A percentile compares a stretch with the other conserved stretches of the same genome.
These are phyloP conservation scores for Akanthomyces muscarius DNA, from an alignment of 2,329 filamentous ascomycete species.

Conservation along the genomic window DNA sequence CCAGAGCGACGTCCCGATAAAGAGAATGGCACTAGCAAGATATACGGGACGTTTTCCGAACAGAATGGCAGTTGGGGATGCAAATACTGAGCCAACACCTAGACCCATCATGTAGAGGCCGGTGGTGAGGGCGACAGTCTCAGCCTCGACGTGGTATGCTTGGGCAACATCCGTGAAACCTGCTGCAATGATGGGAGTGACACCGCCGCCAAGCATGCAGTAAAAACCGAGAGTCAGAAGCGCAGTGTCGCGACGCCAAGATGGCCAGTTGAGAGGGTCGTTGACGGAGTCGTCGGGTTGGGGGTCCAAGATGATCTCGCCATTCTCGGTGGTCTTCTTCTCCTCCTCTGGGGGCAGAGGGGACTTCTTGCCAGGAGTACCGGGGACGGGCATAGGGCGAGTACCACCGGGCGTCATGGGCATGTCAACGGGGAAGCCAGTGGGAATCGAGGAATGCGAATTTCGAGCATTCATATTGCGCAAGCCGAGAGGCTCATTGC, in stretches of 20 bases:
- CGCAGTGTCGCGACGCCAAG: constrained; percentile 74
- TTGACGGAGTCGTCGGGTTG: constrained; percentile 89
- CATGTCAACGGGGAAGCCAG: constrained; percentile 38
- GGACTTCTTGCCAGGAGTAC: constrained; percentile 12
- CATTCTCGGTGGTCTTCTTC: constrained; percentile 76
- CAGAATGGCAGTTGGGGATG: constrained; percentile 85
- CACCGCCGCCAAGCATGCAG: constrained; percentile 88
- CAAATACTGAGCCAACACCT: constrained; percentile 76
- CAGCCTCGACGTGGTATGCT: constrained; percentile 60
- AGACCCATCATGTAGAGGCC: constrained; percentile 93
- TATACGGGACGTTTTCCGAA: constrained; percentile 91
- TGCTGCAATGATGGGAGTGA: constrained; percentile 84
- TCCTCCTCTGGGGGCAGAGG: constrained; percentile 28
- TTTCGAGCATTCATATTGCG: constrained; percentile 54
- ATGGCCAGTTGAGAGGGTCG: constrained; percentile 88
- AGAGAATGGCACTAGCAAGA: constrained; percentile 70
- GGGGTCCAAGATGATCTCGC: constrained; percentile 80
- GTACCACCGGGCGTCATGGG: constrained; percentile 28
- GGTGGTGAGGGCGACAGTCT: constrained; percentile 78
- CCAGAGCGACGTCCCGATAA: constrained; percentile 75
- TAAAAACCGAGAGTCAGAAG: constrained; percentile 83
- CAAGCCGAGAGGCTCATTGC: constrained; percentile 57
- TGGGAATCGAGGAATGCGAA: constrained; percentile 54
- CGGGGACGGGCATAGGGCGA: constrained; percentile 20
- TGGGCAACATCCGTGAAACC: constrained; percentile 78